Evolutionary conservation across 257 asterid species (phyloP).

Genomic region (Petunia secreta): DNA sequence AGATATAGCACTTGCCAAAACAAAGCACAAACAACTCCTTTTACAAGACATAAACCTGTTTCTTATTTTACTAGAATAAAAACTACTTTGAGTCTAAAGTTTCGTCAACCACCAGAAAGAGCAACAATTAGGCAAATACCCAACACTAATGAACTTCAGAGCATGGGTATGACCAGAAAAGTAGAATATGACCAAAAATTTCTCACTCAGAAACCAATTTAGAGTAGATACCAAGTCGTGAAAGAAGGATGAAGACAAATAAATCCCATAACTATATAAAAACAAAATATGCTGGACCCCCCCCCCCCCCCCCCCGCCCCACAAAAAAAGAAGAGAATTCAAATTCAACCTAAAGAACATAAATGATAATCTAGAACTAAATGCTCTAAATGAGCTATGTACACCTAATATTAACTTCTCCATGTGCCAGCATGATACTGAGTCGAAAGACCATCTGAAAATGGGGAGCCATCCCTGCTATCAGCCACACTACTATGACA

Average conservation of each 20-base stretch:
- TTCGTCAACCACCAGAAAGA: background rate
- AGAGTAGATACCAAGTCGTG: background rate
- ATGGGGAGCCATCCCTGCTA: constrained; percentile 13
- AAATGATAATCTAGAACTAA: background rate
- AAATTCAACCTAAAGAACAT: background rate
- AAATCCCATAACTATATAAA: background rate
- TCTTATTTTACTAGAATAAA: too few species aligned
- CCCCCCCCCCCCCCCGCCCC: too few species aligned
- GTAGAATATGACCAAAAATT: background rate
- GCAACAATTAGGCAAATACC: background rate
- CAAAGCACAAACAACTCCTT: background rate
- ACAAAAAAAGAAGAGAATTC: background rate
- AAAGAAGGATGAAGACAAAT: background rate
- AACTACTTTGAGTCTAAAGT: background rate
- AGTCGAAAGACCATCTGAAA: background rate
- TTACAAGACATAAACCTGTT: background rate
- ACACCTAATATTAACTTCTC: background rate
- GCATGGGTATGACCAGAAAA: background rate
- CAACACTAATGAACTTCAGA: background rate
- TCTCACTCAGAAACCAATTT: background rate
- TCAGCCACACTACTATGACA: background rate
- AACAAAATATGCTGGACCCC: background rate
- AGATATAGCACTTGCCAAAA: too few species aligned
- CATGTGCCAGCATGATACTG: background rate
- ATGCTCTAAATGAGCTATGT: background rate